Evolutionary conservation across 1,139 yeast species (phyloP), one percentile per base, ranked within the genome.

Genomic region (Kodamaea ohmeri): DNA sequence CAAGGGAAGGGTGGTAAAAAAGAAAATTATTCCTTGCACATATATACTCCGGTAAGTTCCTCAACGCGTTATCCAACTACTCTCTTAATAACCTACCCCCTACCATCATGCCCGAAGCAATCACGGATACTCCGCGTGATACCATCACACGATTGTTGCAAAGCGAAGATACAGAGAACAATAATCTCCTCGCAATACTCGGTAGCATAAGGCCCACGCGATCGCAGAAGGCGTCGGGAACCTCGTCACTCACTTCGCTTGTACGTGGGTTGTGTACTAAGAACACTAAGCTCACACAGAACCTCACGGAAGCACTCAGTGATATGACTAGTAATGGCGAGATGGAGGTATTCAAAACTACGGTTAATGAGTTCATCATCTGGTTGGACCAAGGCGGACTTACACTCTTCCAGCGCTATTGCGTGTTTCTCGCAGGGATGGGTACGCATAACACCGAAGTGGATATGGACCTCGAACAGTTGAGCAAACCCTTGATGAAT

Each of bases 221-320:
- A 38, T 48, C 59, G 50, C 25, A 16, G 11, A 31, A 26, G 15
- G 22, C 29, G 12, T 19, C 29, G 17, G 14, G 18, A 24, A n/a
- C 26, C 9, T 49, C 60, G 17, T 56, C 67, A 3, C 40, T 65
- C 11, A 54, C 67, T 4, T 53, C 73, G 3, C 50, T 68, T 20
- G 57, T 65, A 11, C 53, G 76, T 38, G 76, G 76, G 0, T 51
- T 70, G 32, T 63, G 64, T 51, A 70, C 76, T 31, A 65, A 63
- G 44, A 69, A 68, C 50, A 52, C 60, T 36, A 59, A 57, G 34
- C 52, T 71, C 20, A 48, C 65, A 15, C 43, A 55, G 11, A 32
- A 60, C 3, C 48, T 68, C 18, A 48, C 55, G 36, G 37, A 24
- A 13, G 47, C 55, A 21, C 34, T 47, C 9, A 45, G 42, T 3